Conservation (phyloP, 495 filamentous ascomycete genomes). For the Neurospora sp. region DNA sequence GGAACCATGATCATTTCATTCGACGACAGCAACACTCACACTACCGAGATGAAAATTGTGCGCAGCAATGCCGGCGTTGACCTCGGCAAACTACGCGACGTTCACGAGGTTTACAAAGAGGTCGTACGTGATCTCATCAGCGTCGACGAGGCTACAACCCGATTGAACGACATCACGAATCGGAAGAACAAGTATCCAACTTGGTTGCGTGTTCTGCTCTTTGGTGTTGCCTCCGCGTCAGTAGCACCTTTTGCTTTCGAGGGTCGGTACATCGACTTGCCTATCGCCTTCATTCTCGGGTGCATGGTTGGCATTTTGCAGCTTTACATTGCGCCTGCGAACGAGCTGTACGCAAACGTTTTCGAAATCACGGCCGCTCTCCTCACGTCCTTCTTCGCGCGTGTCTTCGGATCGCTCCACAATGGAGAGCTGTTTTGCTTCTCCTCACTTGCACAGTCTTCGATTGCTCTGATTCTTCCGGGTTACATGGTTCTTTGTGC, state of each 20-base stretch:
- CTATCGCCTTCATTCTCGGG: constrained; percentile 77
- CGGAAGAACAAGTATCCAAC: constrained; percentile 52
- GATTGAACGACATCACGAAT: constrained; percentile 56
- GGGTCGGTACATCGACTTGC: constrained; percentile 78
- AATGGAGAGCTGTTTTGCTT: constrained; percentile 76
- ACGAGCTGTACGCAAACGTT: constrained; percentile 75
- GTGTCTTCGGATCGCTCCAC: constrained; percentile 75
- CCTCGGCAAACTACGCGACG: constrained; percentile 72
- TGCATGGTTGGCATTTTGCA: constrained; percentile 74
- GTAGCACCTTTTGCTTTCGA: constrained; percentile 88
- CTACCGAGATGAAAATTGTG: constrained; percentile 86
- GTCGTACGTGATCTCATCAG: constrained; percentile 82
- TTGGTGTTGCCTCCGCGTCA: constrained; percentile 69
- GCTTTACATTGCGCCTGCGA: constrained; percentile 66
- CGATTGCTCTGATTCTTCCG: constrained; percentile 86
- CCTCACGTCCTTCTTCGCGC: constrained; percentile 78
- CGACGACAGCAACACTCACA: constrained; percentile 80
- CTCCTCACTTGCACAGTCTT: constrained; percentile 79
- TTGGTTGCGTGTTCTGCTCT: constrained; percentile 70
- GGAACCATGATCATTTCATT: constrained; percentile 96
- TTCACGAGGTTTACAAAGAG: constrained; percentile 85
- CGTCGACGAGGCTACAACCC: constrained; percentile 69
- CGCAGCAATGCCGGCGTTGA: constrained; percentile 68
- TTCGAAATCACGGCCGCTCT: constrained; percentile 87
- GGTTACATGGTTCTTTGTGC: constrained; percentile 62